These are phyloP conservation scores for Skeletonema marinoi DNA, from an alignment of 108 stramenopile genomes.

Conservation along the genomic window DNA sequence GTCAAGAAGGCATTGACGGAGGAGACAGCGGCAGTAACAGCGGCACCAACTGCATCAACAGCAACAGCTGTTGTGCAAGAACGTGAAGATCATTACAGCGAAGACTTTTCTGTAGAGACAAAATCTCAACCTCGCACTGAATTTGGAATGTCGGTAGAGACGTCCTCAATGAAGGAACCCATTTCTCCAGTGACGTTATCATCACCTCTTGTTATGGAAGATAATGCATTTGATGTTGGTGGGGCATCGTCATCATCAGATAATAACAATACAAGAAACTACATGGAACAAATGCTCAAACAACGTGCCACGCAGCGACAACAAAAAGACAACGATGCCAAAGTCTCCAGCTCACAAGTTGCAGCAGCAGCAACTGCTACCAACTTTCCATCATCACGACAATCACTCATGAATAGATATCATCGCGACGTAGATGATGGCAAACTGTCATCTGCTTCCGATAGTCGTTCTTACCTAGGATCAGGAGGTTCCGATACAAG, in stretches of 20 bases:
- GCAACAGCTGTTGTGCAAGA: not conserved
- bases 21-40: not conserved
- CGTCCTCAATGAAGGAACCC: conserved; percentile 20
- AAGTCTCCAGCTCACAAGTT: no score
- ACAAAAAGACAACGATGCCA: not conserved
- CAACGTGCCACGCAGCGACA: not conserved
- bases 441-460: not conserved
- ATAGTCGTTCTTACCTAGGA: not conserved
- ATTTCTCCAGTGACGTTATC: conserved; percentile 45
- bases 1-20: conserved; percentile 57
- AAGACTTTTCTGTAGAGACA: not conserved
- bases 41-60: not conserved
- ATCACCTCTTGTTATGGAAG: conserved; percentile 18
- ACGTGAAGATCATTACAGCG: conserved; percentile 3
- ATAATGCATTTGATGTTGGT: not conserved
- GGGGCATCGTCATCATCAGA: not conserved
- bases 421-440: not conserved
- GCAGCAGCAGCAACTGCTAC: not conserved
- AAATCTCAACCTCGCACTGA: conserved; percentile 1
- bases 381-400: not conserved
- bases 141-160: conserved; percentile 22
- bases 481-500: not conserved
- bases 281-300: not conserved
- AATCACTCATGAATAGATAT: not conserved
- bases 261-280: not conserved